Base-by-base conservation (phyloP, 2,329 filamentous ascomycete species). In the Penicillium sp. region DNA sequence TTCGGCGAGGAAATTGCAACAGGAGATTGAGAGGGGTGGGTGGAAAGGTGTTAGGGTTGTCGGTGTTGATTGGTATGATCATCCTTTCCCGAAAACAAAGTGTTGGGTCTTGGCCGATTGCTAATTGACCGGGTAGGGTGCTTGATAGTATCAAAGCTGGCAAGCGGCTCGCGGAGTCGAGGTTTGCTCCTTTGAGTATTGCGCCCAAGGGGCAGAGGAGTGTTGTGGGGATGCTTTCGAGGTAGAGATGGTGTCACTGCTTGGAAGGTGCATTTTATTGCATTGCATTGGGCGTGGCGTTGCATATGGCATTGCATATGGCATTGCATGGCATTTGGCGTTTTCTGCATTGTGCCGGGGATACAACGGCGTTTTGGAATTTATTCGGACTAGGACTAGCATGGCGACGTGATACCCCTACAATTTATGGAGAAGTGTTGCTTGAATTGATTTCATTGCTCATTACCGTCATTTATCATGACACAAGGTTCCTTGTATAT, bases 81-180 rank as follows among this genome's bases (percentile, higher is more conserved):
- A 50, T 48, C 24, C 9, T 55, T 38, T 53, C 51, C 20, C 60
- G 44, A 48, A 18, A 47, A 22, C 4, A 22, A 22, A 4, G 20
- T 4, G 20, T 20, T n/a, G 28, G 28, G 46, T 43, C 8, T 24
- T 8, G 28, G 46, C 55, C 68, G 44, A 64, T 58, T 57, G 3
- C 3, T 62, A 74, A 54, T 20, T 41, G 31, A 51, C 50, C 31
- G 8, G 8, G 14, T 51, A 89, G 88, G 89, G 83, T 89, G 5
- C 73, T 95, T n/a, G 89, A 95, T 67, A 92, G 90, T 68, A 79
- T 96, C 60, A 88, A 87, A 60, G 84, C 81, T 1, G 87, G 86
- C 3, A 89, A 83, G 67, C 79, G 91, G 49, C 76, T 95, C 38
- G 79, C 88, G 0, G 92, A 96, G 73, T 81, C 85, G 25, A 78